Percentiles rank a stretch among this genome's conserved stretches.
These are phyloP conservation scores for Quercus cerris DNA, from an alignment of 306 rosid genomes.

Conservation along the genomic window DNA sequence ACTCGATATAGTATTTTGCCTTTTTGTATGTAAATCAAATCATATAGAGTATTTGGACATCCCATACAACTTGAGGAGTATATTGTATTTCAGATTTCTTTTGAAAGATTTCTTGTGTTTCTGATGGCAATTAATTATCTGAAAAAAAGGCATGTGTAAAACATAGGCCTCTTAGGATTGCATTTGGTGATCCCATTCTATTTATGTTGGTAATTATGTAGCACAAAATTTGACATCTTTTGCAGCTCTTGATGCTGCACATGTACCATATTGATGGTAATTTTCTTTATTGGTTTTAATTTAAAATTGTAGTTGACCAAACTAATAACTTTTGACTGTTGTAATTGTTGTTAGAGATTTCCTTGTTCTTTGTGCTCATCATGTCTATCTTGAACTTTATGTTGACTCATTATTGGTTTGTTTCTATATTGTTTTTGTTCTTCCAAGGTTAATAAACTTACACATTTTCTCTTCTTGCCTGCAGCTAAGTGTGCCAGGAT, in stretches of 20 bases:
- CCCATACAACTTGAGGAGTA: background rate
- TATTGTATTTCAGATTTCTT: background rate
- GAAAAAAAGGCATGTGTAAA: background rate
- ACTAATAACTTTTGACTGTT: background rate
- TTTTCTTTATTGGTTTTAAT: background rate
- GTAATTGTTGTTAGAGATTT: background rate
- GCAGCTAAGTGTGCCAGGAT: conserved; percentile 55
- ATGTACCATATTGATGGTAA: background rate
- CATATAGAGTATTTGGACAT: background rate
- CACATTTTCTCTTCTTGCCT: background rate
- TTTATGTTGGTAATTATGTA: background rate
- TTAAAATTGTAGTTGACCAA: background rate
- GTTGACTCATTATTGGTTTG: background rate
- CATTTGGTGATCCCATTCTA: background rate
- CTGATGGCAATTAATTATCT: background rate
- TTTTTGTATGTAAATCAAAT: background rate
- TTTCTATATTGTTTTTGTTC: background rate
- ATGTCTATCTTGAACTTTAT: background rate
- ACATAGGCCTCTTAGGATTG: background rate
- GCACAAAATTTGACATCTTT: background rate
- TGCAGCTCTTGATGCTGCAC: conserved; percentile 14
- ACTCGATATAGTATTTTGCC: background rate
- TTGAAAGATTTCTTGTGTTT: background rate
- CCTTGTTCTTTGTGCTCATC: background rate
- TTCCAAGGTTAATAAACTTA: background rate